These are phyloP conservation scores for Talaromyces wortmannii DNA, from an alignment of 495 filamentous ascomycete genomes.

Conservation along the genomic window DNA sequence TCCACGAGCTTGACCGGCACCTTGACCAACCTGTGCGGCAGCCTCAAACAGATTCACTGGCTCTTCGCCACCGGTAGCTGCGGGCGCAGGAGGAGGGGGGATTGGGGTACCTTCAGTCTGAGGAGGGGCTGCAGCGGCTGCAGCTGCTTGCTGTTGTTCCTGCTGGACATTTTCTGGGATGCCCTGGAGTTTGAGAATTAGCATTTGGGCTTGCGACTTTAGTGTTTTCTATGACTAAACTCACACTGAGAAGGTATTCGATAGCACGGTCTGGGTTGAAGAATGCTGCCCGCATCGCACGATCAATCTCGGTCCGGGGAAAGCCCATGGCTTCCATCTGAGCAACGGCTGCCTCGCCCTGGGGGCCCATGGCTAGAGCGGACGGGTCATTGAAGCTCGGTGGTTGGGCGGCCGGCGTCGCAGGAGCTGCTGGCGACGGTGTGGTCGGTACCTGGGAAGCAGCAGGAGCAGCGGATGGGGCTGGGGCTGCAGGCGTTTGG, in stretches of 20 bases:
- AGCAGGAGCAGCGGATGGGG: conserved; percentile 58
- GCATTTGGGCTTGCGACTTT: neutral
- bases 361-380: conserved; percentile 72
- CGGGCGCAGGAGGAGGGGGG: conserved; percentile 20
- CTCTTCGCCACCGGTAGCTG: conserved; percentile 41
- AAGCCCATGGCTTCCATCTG: conserved; percentile 99
- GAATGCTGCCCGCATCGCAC: conserved; percentile 91
- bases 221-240: conserved; percentile 17
- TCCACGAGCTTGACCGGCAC: conserved; percentile 41
- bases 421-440: conserved; percentile 55
- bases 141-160: conserved; percentile 50
- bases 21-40: conserved; percentile 66
- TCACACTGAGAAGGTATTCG: conserved; percentile 84
- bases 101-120: conserved; percentile 23
- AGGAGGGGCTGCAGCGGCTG: conserved; percentile 18
- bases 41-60: conserved; percentile 92
- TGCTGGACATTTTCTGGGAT: conserved; percentile 79
- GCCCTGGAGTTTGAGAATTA: conserved; percentile 47
- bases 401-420: conserved; percentile 27
- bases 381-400: conserved; percentile 66
- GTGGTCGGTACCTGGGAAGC: conserved; percentile 49
- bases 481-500: conserved; percentile 53
- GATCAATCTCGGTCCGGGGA: conserved; percentile 73
- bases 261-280: conserved; percentile 96
- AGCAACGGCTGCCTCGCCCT: conserved; percentile 78